phyloP scores from a whole-genome alignment of 2,329 filamentous ascomycete genomes.

The Apiospora hydei region DNA sequence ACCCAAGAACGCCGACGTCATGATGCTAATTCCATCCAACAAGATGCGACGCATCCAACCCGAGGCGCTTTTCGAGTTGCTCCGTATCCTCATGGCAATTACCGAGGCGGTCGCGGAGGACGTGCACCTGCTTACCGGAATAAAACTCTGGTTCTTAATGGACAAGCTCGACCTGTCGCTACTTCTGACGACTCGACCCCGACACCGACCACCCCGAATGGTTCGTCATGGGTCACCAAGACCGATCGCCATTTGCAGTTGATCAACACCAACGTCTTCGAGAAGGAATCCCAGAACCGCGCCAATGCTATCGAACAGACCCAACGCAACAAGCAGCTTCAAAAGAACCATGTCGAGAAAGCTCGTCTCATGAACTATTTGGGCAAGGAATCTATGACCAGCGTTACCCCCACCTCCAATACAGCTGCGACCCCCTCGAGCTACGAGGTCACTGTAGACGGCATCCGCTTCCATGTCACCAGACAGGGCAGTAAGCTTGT shows the following conservation, averaged over 20 bases:
- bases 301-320: constrained; percentile 77
- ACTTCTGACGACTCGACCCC: constrained; percentile 34
- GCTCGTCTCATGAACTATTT: constrained; percentile 60
- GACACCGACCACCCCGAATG: constrained; percentile 45
- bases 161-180: constrained; percentile 33
- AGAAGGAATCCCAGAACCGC: constrained; percentile 74
- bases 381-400: constrained; percentile 43
- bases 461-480: constrained; percentile 75
- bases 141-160: constrained; percentile 43
- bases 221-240: constrained; percentile 71
- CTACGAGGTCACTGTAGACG: constrained; percentile 73
- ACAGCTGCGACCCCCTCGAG: constrained; percentile 44
- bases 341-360: constrained; percentile 64
- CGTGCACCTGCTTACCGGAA: constrained; percentile 40
- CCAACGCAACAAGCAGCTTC: constrained; percentile 61
- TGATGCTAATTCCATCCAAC: neutral
- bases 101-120: constrained; percentile 38
- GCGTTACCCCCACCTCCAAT: constrained; percentile 38
- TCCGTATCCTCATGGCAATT: constrained; percentile 39
- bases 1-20: neutral
- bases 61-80: constrained; percentile 37
- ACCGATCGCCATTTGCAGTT: constrained; percentile 81
- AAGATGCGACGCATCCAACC: constrained; percentile 32
- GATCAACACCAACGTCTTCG: constrained; percentile 81
- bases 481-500: constrained; percentile 85